Evolutionary conservation across 2,329 filamentous ascomycete genomes (phyloP), one percentile per base, ranked within the genome.

Genomic region (Colletotrichum musae): DNA sequence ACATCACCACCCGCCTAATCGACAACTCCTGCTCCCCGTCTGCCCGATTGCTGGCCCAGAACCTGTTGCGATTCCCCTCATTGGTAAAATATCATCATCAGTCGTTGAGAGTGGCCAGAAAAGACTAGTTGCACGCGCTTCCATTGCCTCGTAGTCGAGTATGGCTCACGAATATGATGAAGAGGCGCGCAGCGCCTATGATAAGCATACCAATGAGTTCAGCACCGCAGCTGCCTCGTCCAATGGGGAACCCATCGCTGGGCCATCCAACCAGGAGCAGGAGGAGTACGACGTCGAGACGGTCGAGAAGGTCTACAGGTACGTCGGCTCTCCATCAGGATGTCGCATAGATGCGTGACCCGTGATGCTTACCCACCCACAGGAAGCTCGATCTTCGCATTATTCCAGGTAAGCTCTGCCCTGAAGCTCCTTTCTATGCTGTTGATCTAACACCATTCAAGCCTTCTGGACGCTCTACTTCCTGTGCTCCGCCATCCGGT

Each of bases 401-500:
- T 75, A 89, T 90, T 72, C 88, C 88, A 72, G 84, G 86, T 87
- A 76, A 36, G 13, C n/a, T 16, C 36, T 18, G 45, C 26, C 13
- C 50, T 24, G 2, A 13, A 15, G 21, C 16, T 12, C 12, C 5
- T 6, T 1, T 41, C 6, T 12, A 2, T 13, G 2, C 1, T 5
- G 1, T 57, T 26, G 53, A 15, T 1, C 5, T 36, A 13, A 39
- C 32, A 2, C 2, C 12, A 13, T 52, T 39, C 59, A 50, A 87
- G 93, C 94, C 36, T 95, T 97, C 80, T 97, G 94, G 94, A 80
- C 92, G 16, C 87, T 97, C 16, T 97, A 97, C 83, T 97, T 97
- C 78, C 88, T 97, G 72, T 96, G 94, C 85, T 96, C 94, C 0
- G 94, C 94, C 70, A 96, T 97, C 75, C 91, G 94, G 60, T 96